Evolutionary conservation across 202 grass and related monocot genomes (phyloP), one percentile per base, ranked within the genome.

Genomic region (Eragrostis tef): DNA sequence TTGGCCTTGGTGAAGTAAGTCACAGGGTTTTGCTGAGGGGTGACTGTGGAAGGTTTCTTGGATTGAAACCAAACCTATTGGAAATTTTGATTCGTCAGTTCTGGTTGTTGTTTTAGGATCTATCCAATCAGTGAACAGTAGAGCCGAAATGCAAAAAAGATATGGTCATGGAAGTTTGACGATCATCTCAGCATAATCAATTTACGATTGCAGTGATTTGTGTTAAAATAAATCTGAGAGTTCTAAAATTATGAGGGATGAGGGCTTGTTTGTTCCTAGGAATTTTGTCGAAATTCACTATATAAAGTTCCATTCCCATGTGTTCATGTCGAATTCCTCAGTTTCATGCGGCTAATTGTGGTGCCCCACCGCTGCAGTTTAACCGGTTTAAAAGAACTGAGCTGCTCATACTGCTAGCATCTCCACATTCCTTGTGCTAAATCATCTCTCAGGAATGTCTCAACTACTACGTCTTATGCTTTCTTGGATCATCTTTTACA

Each of bases 1-100:
- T 61, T 63, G 6, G 6, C 8, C 19, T 29, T 72, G 39, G 16
- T 12, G 24, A 31, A 13, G 15, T 26, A 51, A 64, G 44, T 21
- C 24, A 6, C n/a, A 41, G 26, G 53, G 42, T 45, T 7, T 68
- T 47, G 6, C 48, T 44, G n/a, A 6, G 31, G 25, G 31, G 14
- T 34, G 57, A 44, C 8, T 22, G 17, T 64, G 83, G 29, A 72
- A 17, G 20, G 46, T 47, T 79, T 85, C 16, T 22, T 64, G 80
- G 19, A n/a, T 17, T 72, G 9, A 26, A 29, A 34, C 12, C 0
- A n/a, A 48, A 3, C 42, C 17, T 48, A 2, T 11, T 49, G 12
- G 75, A 16, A 67, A 59, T 34, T 4, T 42, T 65, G 2, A 6
- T 72, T 58, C 15, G 26, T 39, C 36, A 47, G 49, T 56, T 57